A percentile compares a stretch with the other conserved stretches of the same genome.
phyloP scores from a whole-genome alignment of 805 yeast species.

The Yarrowia sp. region DNA sequence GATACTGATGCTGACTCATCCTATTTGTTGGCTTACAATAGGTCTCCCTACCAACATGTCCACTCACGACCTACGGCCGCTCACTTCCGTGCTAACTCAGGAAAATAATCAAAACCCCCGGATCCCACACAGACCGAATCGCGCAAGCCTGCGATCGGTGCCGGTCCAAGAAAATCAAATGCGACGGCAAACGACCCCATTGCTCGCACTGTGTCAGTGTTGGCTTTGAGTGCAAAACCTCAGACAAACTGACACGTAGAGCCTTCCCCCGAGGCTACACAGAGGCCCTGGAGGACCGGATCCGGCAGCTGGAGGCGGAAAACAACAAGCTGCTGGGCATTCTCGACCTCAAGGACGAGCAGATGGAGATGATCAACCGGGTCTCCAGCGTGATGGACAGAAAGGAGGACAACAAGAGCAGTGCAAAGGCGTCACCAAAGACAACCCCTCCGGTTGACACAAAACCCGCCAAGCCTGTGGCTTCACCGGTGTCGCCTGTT shows the following conservation, averaged over 20 bases:
- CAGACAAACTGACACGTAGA: slow-evolving; percentile 81
- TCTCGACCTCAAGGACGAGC: slow-evolving; percentile 69
- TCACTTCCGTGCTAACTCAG: slow-evolving; percentile 41
- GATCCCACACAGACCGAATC: slow-evolving; percentile 68
- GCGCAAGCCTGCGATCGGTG: slow-evolving; percentile 95
- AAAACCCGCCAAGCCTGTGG: background rate
- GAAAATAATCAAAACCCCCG: slow-evolving; percentile 72
- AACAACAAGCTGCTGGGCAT: slow-evolving; percentile 71
- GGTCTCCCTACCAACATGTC: too few species aligned
- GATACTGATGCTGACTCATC: background rate
- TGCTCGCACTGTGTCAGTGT: slow-evolving; percentile 85
- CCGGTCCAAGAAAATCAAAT: slow-evolving; percentile 69
- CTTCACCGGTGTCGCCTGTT: background rate
- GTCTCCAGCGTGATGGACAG: slow-evolving; percentile 42
- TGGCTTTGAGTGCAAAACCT: slow-evolving; percentile 87
- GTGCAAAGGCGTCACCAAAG: too few species aligned
- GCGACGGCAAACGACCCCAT: slow-evolving; percentile 72
- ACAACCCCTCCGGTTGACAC: background rate
- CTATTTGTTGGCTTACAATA: too few species aligned
- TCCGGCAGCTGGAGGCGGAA: slow-evolving; percentile 84
- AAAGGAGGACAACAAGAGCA: slow-evolving; percentile 5
- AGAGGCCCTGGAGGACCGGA: slow-evolving; percentile 84
- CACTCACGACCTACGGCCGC: background rate
- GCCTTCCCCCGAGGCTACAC: slow-evolving; percentile 94
- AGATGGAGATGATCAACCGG: slow-evolving; percentile 55